Evolutionary conservation across 2,329 filamentous ascomycete species (phyloP), one percentile per base, ranked within the genome.

Genomic region (Hypocreales sp.): DNA sequence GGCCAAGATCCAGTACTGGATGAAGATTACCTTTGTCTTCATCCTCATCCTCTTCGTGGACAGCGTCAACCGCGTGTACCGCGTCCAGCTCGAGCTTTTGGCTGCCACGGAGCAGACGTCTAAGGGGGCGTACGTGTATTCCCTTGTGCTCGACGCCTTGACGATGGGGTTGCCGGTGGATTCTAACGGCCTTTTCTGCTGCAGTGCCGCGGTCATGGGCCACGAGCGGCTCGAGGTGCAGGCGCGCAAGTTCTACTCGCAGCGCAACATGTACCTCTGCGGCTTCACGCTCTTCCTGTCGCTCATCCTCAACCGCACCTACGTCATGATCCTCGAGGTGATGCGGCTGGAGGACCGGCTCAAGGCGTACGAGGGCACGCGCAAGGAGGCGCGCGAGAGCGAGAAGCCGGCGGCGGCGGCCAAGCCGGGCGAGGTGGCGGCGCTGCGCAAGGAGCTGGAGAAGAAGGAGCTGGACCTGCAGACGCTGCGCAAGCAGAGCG

Each of bases 261-360:
- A 98, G 65, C 86, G 90, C 57, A 98, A 98, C 74, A 98, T 98
- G 90, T 98, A 98, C 63, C 84, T 98, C 35, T 95, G 90, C 58
- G 90, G 90, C 44, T 98, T 98, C 67, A 98, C 90, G 5, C 78
- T 98, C 37, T 95, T 98, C 73, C 78, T 98, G 35, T 95, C 87
- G 29, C 69, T 98, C 38, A 98, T 98, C 58, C 81, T 92, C 51
- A 95, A 98, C 75, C 87, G 90, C 50, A 98, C 90, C 49, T 98
- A 95, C 64, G 80, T 78, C 48, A 87, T 95, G 81, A 93, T 94
- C 47, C 70, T 93, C 39, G 86, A 94, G 44, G 73, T 80, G 27
- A 79, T 94, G 47, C 64, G 82, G 36, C 78, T 98, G 29, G 87
- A 98, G 64, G 83, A 93, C 58, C 81, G 82, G 61, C 61, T 94